Conservation (phyloP, 2,329 filamentous ascomycete species). For the Chrysosporium queenslandicum region DNA sequence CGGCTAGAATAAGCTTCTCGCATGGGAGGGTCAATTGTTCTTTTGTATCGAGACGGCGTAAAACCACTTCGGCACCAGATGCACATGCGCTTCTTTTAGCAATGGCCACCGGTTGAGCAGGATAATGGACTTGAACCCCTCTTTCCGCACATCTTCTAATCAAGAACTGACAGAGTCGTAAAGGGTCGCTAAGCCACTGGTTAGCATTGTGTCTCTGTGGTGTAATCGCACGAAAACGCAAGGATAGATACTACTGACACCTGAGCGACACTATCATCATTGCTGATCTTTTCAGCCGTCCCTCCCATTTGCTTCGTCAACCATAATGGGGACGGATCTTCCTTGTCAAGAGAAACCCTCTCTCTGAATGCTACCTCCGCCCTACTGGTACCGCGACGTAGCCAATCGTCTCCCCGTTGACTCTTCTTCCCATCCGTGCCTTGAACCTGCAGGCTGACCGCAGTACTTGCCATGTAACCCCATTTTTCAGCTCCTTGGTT, state of each 20-base stretch:
- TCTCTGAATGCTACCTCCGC: constrained; percentile 42
- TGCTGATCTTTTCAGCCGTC: constrained; percentile 51
- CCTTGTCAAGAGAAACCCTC: constrained; percentile 28
- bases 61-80: constrained; percentile 44
- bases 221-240: no score
- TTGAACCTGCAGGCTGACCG: constrained; percentile 44
- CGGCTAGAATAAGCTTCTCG: constrained; percentile 54
- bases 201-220: background rate
- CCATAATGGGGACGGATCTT: constrained; percentile 44
- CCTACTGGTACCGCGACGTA: constrained; percentile 54
- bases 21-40: constrained; percentile 44
- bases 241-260: no score
- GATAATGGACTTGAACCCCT: constrained; percentile 58
- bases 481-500: constrained; percentile 49
- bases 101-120: constrained; percentile 48
- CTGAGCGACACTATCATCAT: constrained; percentile 53
- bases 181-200: constrained; percentile 49
- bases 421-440: constrained; percentile 32
- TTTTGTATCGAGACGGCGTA: constrained; percentile 35
- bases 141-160: constrained; percentile 46
- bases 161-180: constrained; percentile 56
- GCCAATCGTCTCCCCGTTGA: constrained; percentile 53
- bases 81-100: constrained; percentile 40
- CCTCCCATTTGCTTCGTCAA: constrained; percentile 48
- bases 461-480: constrained; percentile 51